phyloP scores from a whole-genome alignment of 768 basidiomycete species.

The Termitomyces sp. region DNA sequence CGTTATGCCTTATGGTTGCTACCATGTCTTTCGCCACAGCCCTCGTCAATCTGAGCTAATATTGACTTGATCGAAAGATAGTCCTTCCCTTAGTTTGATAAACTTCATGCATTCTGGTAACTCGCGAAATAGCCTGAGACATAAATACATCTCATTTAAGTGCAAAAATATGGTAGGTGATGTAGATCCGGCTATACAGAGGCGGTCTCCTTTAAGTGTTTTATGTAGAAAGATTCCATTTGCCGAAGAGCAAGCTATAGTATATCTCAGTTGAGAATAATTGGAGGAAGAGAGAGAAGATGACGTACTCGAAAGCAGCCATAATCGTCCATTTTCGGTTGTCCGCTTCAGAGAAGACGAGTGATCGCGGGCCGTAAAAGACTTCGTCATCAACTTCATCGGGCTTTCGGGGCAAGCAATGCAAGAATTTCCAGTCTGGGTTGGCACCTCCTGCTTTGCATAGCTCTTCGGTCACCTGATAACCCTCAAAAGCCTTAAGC shows the following conservation, averaged over 20 bases:
- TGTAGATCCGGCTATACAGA: not conserved
- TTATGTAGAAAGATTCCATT: constrained; percentile 7
- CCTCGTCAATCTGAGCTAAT: not conserved
- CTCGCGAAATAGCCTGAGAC: not conserved
- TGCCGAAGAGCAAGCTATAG: constrained; percentile 5
- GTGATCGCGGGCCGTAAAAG: constrained; percentile 87
- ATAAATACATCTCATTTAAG: not conserved
- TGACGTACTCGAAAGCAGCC: constrained; percentile 80
- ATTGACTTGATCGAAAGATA: not conserved
- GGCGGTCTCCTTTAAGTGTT: not conserved
- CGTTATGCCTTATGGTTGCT: too few species aligned
- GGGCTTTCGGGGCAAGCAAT: constrained; percentile 89
- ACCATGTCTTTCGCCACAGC: not conserved
- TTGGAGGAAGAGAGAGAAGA: not conserved
- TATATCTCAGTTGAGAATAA: not conserved
- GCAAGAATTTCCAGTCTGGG: constrained; percentile 89
- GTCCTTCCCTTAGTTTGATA: not conserved
- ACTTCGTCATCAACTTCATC: constrained; percentile 97
- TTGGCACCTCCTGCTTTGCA: constrained; percentile 80
- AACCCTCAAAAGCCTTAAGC: constrained; percentile 82
- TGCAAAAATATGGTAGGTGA: not conserved
- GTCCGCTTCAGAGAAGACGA: constrained; percentile 92
- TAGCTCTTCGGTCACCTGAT: constrained; percentile 88
- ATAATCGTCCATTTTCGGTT: constrained; percentile 98
- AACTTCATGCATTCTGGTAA: not conserved